Evolutionary conservation across 2,329 filamentous ascomycete genomes (phyloP), one percentile per base, ranked within the genome.

Genomic region (Colletotrichum paranaense): DNA sequence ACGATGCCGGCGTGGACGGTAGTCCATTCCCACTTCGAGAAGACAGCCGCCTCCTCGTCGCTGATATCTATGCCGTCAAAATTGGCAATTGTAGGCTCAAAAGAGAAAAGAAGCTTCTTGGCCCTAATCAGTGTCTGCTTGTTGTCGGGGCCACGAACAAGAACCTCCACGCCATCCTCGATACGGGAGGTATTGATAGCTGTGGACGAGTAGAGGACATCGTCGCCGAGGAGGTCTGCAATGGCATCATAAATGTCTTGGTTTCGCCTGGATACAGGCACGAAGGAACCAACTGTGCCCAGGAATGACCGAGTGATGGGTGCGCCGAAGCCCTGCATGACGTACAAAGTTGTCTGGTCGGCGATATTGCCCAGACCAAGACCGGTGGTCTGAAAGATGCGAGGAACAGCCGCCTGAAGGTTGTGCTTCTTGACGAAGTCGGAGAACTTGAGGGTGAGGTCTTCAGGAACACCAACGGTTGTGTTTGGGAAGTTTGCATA

Each of bases 401-500:
- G 78, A 22, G 80, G 81, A 1, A 87, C 80, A 2, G 84, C 79
- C 22, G 81, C 84, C 28, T 82, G 77, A 4, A 90, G 77, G 14
- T 80, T 76, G 78, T 88, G 84, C 76, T 89, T 88, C 46, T 79
- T 76, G 11, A 86, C 79, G 66, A 88, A 88, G 3, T 87, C 81
- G 24, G 86, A 57, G 7, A 72, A 62, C 22, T 35, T 67, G 22
- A 67, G 46, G 1, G 68, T 67, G 12, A 90, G 78, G 16, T 79
- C 78, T 30, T 76, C 68, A 8, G 78, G 78, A 30, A 79, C 78
- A 14, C 76, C 73, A 1, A 64, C 67, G 0, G 86, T 83, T 0
- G 87, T 78, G 22, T 55, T 56, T 4, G 86, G 83, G 70, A 86
- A 87, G 71, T 83, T 76, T 76, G 73, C 81, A 72, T 82, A 83